Conservation (phyloP, 495 filamentous ascomycete species). For the Saxophila tyrrhenica region DNA sequence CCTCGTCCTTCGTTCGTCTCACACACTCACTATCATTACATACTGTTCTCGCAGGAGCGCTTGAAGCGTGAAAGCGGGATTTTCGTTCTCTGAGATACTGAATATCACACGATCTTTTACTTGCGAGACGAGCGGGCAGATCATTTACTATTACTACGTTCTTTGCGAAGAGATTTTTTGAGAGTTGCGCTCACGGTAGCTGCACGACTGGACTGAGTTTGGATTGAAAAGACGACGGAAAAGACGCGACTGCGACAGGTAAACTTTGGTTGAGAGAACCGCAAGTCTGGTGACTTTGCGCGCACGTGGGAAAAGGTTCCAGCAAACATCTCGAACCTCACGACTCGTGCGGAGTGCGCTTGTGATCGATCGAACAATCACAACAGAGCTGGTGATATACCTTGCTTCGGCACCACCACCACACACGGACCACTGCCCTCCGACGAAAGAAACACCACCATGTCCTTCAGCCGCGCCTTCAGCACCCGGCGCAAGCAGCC, state of each 20-base stretch:
- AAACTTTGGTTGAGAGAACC: background rate
- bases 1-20: background rate
- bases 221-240: background rate
- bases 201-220: background rate
- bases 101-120: background rate
- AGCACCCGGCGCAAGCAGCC: slow-evolving; percentile 16
- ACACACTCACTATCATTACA: background rate
- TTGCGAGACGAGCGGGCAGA: background rate
- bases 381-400: too few relatives aligned
- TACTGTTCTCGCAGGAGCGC: background rate
- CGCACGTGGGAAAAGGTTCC: too few relatives aligned
- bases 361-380: too few relatives aligned
- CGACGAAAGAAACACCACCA: background rate
- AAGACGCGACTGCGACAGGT: background rate
- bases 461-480: slow-evolving; percentile 21
- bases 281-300: too few relatives aligned
- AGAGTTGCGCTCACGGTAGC: background rate
- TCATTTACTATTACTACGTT: background rate
- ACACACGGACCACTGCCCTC: background rate
- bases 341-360: too few relatives aligned
- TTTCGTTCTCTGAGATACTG: too few relatives aligned
- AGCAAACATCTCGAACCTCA: too few relatives aligned
- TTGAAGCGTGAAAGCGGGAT: background rate
- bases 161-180: background rate
- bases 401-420: background rate